phyloP scores from a whole-genome alignment of 208 protist species.

The Tritrichomonas foetus region DNA sequence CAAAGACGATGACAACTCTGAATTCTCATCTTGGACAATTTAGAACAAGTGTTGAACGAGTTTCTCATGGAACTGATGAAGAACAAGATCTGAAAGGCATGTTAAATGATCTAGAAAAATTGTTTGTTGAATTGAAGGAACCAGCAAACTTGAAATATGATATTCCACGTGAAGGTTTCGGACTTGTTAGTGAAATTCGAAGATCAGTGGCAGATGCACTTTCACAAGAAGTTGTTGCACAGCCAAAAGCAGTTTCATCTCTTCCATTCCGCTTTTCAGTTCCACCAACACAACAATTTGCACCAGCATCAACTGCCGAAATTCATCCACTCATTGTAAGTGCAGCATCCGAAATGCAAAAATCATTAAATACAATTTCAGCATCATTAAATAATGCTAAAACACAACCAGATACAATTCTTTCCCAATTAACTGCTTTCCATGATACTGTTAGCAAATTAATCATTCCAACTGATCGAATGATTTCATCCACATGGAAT shows the following conservation, averaged over 20 bases:
- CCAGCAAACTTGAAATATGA: background rate
- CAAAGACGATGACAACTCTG: no score
- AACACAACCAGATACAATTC: background rate
- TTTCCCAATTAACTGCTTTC: background rate
- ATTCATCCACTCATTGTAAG: background rate
- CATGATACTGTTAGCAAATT: background rate
- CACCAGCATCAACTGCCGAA: background rate
- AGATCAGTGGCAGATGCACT: background rate
- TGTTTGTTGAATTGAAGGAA: background rate
- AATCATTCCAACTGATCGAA: background rate
- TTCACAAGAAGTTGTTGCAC: background rate
- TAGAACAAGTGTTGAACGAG: no score
- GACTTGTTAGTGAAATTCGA: background rate
- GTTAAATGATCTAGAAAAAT: background rate
- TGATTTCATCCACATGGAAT: constrained; percentile 9
- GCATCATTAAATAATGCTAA: background rate
- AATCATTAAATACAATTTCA: background rate
- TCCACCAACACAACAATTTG: no score
- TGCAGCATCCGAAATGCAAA: no score
- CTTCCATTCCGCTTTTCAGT: constrained; percentile 3
- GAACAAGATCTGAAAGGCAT: background rate
- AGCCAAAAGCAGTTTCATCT: background rate
- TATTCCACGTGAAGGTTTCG: background rate
- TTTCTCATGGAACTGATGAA: background rate
- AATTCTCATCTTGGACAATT: no score